A percentile compares a stretch with the other conserved stretches of the same genome.
Evolutionary conservation across 768 basidiomycete species (phyloP).

Genomic region (Mrakia hoshinonis): DNA sequence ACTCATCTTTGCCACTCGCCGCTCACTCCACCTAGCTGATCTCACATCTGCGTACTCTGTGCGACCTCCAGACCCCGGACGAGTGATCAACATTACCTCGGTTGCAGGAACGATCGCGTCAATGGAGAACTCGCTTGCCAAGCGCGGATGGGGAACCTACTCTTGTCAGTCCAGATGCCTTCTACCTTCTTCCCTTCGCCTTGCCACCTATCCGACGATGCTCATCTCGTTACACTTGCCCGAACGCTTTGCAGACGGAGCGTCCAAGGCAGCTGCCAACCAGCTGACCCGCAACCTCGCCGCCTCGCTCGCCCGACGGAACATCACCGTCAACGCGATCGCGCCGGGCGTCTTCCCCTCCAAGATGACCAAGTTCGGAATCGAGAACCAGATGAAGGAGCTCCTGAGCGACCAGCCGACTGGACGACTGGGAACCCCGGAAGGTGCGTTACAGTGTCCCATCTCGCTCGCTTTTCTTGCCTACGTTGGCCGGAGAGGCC

Average conservation of each 20-base stretch:
- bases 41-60: background rate
- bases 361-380: conserved; percentile 71
- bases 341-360: conserved; percentile 73
- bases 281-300: conserved; percentile 69
- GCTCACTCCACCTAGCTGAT: no score
- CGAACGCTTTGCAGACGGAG: conserved; percentile 49
- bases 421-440: conserved; percentile 33
- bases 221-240: background rate
- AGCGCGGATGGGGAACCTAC: conserved; percentile 59
- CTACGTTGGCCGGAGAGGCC: no score
- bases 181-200: background rate
- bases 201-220: background rate
- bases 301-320: conserved; percentile 51
- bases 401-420: conserved; percentile 52
- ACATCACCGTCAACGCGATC: conserved; percentile 75
- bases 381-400: conserved; percentile 49
- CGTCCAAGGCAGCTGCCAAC: conserved; percentile 81
- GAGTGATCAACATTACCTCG: conserved; percentile 77
- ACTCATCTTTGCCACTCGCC: background rate
- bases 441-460: conserved; percentile 46
- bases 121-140: conserved; percentile 50
- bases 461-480: background rate
- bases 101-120: conserved; percentile 52
- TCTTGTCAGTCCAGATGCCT: conserved; percentile 52
- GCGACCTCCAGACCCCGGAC: conserved; percentile 51